Conservation (phyloP, 1,284 basidiomycete species). For the Cutaneotrichosporon sp. region DNA sequence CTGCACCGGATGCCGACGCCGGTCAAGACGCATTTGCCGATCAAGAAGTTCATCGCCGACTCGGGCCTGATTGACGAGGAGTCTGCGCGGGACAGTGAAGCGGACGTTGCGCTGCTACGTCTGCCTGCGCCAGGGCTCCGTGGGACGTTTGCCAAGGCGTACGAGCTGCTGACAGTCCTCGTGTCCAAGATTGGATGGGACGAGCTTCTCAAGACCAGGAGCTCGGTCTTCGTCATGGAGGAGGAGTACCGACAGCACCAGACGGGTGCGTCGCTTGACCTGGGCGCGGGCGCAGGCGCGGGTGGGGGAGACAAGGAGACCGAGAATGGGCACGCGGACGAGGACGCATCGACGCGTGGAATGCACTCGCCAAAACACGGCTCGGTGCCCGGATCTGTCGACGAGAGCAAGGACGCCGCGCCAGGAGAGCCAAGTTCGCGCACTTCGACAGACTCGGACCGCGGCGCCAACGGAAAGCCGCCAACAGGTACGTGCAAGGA, state of each 20-base stretch:
- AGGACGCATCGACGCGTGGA: slow-evolving; percentile 62
- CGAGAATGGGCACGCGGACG: slow-evolving; percentile 53
- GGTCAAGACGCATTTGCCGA: slow-evolving; percentile 76
- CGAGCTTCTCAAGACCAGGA: slow-evolving; percentile 89
- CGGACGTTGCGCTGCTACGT: slow-evolving; percentile 85
- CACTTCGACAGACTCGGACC: slow-evolving; percentile 39
- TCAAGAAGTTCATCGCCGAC: slow-evolving; percentile 77
- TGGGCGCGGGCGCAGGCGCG: neutral
- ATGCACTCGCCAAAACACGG: slow-evolving; percentile 18
- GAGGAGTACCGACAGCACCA: slow-evolving; percentile 81
- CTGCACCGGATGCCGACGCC: slow-evolving; percentile 81
- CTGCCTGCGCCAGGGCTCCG: slow-evolving; percentile 89
- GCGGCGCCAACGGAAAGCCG: slow-evolving; percentile 14
- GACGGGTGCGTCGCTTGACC: slow-evolving; percentile 53
- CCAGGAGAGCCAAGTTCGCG: slow-evolving; percentile 30
- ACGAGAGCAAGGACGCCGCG: slow-evolving; percentile 55
- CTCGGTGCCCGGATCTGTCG: neutral
- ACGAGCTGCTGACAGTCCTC: slow-evolving; percentile 79
- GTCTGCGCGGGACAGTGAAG: slow-evolving; percentile 73
- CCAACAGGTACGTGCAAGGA: slow-evolving; percentile 14
- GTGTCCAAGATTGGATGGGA: slow-evolving; percentile 97
- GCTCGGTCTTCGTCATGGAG: slow-evolving; percentile 97
- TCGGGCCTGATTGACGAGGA: slow-evolving; percentile 56
- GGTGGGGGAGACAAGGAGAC: neutral
- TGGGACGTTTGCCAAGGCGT: slow-evolving; percentile 94